Base-by-base conservation (phyloP, 805 yeast genomes). In the Alloascoidea africana region DNA sequence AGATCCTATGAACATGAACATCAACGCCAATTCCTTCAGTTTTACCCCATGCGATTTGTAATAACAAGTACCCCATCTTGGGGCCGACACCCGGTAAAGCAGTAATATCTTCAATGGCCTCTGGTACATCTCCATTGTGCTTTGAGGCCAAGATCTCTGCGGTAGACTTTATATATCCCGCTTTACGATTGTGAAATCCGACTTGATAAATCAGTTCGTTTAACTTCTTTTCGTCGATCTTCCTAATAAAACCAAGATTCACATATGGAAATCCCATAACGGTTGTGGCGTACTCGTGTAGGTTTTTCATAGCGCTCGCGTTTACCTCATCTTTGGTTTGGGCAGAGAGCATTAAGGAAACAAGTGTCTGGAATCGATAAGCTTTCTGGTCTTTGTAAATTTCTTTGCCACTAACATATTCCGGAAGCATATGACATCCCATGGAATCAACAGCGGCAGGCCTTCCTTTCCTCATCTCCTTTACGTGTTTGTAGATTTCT, bases 21-120 rank as follows among this genome's bases (percentile, higher is more conserved):
- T 87, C 97, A 6, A 87, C 96, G 5, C 96, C 96, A n/a, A 87
- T 83, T 0, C 96, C 96, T 11, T 63, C 60, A 38, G 66, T 75
- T 33, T 65, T 60, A 15, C 61, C 60, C 96, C 96, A 86, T 0
- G 91, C 94, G 32, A 73, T 69, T 48, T 85, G 94, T 41, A 85
- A 59, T 1, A 87, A 65, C 32, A 87, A 57, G 52, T 70, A 80
- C 0, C 93, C 94, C 97, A 87, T 87, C 53, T 87, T 87, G 5
- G 95, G 95, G 0, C 97, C 97, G 2, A 87, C 94, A 0, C 97
- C 97, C 0, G 96, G 96, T 19, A 87, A 59, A 0, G 68, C 55
- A 3, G 70, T 63, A 37, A 87, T 63, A 1, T 77, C 87, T 4
- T 68, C 73, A 5, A 81, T 65, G 2, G 76, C 66, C 41, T 66